Base-by-base conservation (phyloP, 345 rosid genomes). In the Brassica cretica region DNA sequence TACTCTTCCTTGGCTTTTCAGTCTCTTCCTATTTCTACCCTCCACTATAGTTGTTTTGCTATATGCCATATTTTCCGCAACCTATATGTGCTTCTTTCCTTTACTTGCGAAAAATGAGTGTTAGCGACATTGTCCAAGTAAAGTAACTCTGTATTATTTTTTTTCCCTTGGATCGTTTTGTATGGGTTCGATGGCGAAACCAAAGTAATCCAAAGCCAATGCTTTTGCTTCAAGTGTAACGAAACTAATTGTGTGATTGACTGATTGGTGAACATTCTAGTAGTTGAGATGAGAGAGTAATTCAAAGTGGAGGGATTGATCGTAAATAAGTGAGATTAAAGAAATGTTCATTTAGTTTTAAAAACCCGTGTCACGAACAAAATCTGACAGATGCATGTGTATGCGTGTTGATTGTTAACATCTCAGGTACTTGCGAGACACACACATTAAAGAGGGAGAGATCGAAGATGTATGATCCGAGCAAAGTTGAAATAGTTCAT, bases 11-110 rank as follows among this genome's bases (percentile, higher is more conserved):
- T 1, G 80, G 93, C 15, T 95, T 95, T 74, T 95, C 99, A 12
- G 49, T 95, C 59, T 93, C 99, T 10, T 95, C 99, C 5, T 95
- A 93, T 82, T 89, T 93, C 83, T 95, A 93, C 74, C 99, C 99
- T 83, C 99, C 99, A 35, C 89, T 93, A 5, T 93, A 82, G 81
- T 16, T 7, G 10, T 19, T 66, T 39, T 11, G 32, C 55, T 19
- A 5, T 19, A 65, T 46, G 44, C 30, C 29, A 27, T 44, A n/a
- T n/a, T n/a, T n/a, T n/a, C n/a, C n/a, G n/a, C n/a, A n/a, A 15
- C 63, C 32, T 65, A 64, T 37, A 37, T 75, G 33, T 66, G 44
- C 32, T 53, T 51, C 30, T 77, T 64, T 64, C 39, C 1, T 30
- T 51, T 33, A 27, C 62, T 49, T 70, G 6, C 49, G 2, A 64